Conservation (phyloP, 495 filamentous ascomycete genomes). For the Tuber umbilicatum region DNA sequence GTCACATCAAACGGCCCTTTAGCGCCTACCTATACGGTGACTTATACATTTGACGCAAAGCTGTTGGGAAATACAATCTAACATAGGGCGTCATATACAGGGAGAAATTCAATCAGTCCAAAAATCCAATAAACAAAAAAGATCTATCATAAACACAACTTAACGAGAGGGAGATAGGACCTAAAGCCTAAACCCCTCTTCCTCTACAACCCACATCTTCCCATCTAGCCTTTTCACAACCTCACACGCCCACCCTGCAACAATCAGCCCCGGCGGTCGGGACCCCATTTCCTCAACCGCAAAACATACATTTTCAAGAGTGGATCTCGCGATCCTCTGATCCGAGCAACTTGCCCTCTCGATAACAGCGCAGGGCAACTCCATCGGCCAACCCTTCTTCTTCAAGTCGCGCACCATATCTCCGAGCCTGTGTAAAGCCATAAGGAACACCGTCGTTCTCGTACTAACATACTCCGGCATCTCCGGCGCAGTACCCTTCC, state of each 20-base stretch:
- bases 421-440: constrained; percentile 81
- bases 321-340: constrained; percentile 85
- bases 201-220: constrained; percentile 78
- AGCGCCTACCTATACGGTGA: not conserved
- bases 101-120: not conserved
- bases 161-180: not conserved
- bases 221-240: constrained; percentile 54
- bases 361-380: constrained; percentile 82
- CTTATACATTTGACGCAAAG: not conserved
- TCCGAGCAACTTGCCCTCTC: constrained; percentile 93
- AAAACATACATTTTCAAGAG: constrained; percentile 65
- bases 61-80: not conserved
- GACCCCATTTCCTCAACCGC: constrained; percentile 87
- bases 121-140: not conserved
- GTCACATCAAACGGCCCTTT: too few relatives aligned
- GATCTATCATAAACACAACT: not conserved
- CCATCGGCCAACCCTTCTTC: constrained; percentile 48
- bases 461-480: constrained; percentile 70
- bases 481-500: constrained; percentile 75
- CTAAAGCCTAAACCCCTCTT: constrained; percentile 48
- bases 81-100: not conserved
- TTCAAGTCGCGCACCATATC: constrained; percentile 60
- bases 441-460: constrained; percentile 88
- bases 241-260: constrained; percentile 80
- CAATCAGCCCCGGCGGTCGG: constrained; percentile 79